Percentiles rank a stretch among this genome's conserved stretches.
These are phyloP conservation scores for Thalassiosira profunda DNA, from an alignment of 108 stramenopile genomes.

Conservation along the genomic window DNA sequence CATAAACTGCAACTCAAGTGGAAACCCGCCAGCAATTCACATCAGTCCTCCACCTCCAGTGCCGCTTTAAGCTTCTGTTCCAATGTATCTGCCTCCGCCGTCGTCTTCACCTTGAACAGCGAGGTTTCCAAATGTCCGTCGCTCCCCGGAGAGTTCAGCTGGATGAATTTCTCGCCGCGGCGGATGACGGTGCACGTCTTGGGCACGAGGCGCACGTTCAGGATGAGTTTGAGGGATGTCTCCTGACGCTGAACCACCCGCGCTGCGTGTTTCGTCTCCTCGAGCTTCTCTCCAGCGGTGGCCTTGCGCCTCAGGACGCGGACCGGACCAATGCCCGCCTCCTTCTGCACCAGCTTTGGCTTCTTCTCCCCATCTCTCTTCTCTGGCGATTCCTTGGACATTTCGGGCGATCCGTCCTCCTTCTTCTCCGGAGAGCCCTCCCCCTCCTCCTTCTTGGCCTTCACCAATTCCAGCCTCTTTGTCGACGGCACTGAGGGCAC, in stretches of 20 bases:
- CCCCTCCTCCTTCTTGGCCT: constrained; percentile 7
- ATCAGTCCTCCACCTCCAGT: constrained; percentile 10
- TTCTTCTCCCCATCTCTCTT: constrained; percentile 7
- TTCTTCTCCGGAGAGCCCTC: constrained; percentile 3
- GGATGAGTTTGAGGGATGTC: constrained; percentile 61
- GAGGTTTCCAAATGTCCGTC: constrained; percentile 27
- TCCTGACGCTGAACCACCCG: constrained; percentile 84
- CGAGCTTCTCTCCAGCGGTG: neutral
- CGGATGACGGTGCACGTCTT: constrained; percentile 39
- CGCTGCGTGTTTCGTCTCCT: constrained; percentile 2
- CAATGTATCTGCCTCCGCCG: constrained; percentile 34
- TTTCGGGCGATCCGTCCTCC: constrained; percentile 1
- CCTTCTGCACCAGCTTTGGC: constrained; percentile 56
- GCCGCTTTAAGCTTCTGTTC: constrained; percentile 19
- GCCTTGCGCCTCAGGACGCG: constrained; percentile 52
- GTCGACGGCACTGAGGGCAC: constrained; percentile 47
- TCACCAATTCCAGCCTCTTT: constrained; percentile 22
- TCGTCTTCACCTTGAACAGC: constrained; percentile 38
- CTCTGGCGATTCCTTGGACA: neutral
- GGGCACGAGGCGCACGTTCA: constrained; percentile 59
- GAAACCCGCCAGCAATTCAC: no score
- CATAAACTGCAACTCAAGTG: no score
- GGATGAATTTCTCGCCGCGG: constrained; percentile 44
- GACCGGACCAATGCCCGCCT: constrained; percentile 79
- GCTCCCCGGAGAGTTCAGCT: constrained; percentile 30